phyloP scores from a whole-genome alignment of 768 basidiomycete species.

The Neoboletus brunneissimus region DNA sequence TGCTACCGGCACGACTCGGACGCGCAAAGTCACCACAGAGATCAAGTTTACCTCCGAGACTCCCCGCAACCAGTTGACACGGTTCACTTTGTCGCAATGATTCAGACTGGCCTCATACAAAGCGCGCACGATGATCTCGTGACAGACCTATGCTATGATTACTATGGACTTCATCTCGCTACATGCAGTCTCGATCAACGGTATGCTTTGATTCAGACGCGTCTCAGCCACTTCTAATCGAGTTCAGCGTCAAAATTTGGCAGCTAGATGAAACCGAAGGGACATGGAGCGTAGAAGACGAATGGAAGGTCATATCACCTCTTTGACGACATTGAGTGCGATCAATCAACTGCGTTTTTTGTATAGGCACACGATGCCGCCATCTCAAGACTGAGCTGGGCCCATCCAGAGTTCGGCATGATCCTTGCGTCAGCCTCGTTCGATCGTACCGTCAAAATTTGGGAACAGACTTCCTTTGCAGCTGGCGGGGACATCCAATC shows the following conservation, averaged over 20 bases:
- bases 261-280: conserved; percentile 68
- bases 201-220: conserved; percentile 36
- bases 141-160: conserved; percentile 87
- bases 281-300: conserved; percentile 76
- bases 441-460: conserved; percentile 90
- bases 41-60: neutral
- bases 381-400: conserved; percentile 81
- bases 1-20: neutral
- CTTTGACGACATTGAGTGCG: neutral
- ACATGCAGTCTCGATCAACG: conserved; percentile 82
- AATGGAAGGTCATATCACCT: conserved; percentile 77
- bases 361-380: conserved; percentile 94
- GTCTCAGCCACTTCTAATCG: conserved; percentile 11
- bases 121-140: conserved; percentile 79
- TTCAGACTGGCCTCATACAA: conserved; percentile 76
- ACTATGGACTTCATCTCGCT: conserved; percentile 79
- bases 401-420: conserved; percentile 88
- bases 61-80: neutral
- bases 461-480: conserved; percentile 61
- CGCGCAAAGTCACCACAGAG: neutral
- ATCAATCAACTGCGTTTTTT: neutral
- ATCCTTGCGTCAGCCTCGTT: conserved; percentile 86
- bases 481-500: conserved; percentile 28
- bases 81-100: conserved; percentile 41
- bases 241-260: conserved; percentile 77